phyloP scores from a whole-genome alignment of 2,329 filamentous ascomycete genomes.

The Sporothrix pseudoabietina region DNA sequence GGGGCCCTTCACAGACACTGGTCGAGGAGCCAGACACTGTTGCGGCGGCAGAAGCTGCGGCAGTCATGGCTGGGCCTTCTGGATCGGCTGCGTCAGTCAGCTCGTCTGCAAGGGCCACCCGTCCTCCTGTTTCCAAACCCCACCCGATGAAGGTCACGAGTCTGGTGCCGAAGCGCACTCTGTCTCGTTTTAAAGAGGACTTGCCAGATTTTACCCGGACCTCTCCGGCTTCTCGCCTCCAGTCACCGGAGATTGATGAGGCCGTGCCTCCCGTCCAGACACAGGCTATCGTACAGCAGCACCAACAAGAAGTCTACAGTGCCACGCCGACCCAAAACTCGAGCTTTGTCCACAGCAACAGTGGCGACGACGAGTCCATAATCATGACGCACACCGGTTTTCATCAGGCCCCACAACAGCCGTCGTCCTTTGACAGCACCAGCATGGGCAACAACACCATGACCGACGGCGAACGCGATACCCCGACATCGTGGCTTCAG shows the following conservation, averaged over 20 bases:
- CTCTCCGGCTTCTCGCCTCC: slow-evolving; percentile 78
- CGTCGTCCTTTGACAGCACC: slow-evolving; percentile 25
- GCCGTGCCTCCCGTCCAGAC: slow-evolving; percentile 37
- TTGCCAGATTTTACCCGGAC: slow-evolving; percentile 83
- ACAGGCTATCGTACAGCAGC: neutral
- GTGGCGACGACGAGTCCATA: slow-evolving; percentile 39
- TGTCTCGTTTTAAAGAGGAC: slow-evolving; percentile 91
- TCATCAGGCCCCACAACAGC: slow-evolving; percentile 38
- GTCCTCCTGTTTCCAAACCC: slow-evolving; percentile 32
- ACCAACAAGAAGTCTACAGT: slow-evolving; percentile 32
- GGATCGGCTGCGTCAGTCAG: slow-evolving; percentile 47
- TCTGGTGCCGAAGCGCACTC: slow-evolving; percentile 70
- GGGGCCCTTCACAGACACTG: slow-evolving; percentile 19
- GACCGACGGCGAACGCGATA: slow-evolving; percentile 46
- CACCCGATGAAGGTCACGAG: slow-evolving; percentile 44
- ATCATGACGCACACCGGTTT: slow-evolving; percentile 25
- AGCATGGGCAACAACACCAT: slow-evolving; percentile 23
- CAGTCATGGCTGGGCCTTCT: slow-evolving; percentile 35
- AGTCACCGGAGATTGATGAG: slow-evolving; percentile 67
- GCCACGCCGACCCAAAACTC: slow-evolving; percentile 17
- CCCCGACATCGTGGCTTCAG: slow-evolving; percentile 48
- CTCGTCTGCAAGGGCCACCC: slow-evolving; percentile 36
- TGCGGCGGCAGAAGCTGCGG: slow-evolving; percentile 38
- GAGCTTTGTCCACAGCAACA: neutral
- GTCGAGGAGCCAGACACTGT: slow-evolving; percentile 4